phyloP scores from a whole-genome alignment of 2,329 filamentous ascomycete genomes.

The Calonectria hawksworthii region DNA sequence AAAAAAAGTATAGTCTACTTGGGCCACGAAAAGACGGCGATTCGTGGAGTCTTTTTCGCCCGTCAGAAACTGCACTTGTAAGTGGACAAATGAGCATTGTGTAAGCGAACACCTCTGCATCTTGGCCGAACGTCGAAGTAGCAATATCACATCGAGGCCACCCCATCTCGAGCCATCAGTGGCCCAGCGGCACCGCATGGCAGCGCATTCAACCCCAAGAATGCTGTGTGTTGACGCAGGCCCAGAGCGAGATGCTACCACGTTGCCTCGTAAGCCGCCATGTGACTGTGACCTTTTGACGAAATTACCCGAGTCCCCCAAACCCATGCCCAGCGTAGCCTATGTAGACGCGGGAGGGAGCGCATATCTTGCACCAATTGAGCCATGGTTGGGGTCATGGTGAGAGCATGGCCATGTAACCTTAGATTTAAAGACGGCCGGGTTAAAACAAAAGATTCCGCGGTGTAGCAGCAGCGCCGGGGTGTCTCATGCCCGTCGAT shows the following conservation, averaged over 20 bases:
- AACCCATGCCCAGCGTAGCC: not conserved
- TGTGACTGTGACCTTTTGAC: constrained; percentile 27
- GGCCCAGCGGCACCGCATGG: not conserved
- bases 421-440: constrained; percentile 23
- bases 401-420: constrained; percentile 39
- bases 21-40: constrained; percentile 20
- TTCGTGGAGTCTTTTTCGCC: constrained; percentile 42
- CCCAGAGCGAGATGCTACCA: constrained; percentile 15
- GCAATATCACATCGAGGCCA: not conserved
- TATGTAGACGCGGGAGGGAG: constrained; percentile 28
- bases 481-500: constrained; percentile 26
- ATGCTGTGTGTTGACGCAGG: not conserved
- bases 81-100: constrained; percentile 5
- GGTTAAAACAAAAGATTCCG: not conserved
- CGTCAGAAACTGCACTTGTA: constrained; percentile 18
- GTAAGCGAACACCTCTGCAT: not conserved
- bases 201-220: not conserved
- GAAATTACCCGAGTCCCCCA: constrained; percentile 25
- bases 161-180: not conserved
- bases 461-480: not conserved
- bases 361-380: constrained; percentile 42
- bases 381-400: constrained; percentile 32
- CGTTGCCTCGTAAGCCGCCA: constrained; percentile 25
- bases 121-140: not conserved
- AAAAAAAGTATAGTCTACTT: constrained; percentile 25